These are phyloP conservation scores for Triangularia setosa DNA, from an alignment of 2,329 filamentous ascomycete genomes.

Conservation along the genomic window DNA sequence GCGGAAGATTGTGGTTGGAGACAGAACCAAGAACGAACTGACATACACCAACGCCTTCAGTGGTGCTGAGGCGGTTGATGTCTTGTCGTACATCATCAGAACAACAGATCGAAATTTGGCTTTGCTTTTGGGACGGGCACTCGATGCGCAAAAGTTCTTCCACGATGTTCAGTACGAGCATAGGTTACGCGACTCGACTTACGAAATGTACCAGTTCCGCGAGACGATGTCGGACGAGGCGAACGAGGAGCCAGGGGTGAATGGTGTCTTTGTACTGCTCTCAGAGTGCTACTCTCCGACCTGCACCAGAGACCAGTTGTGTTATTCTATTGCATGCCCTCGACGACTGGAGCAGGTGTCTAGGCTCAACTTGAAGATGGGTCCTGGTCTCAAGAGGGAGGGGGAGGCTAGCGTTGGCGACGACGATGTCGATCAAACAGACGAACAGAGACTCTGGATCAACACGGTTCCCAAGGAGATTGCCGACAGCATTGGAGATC, in stretches of 20 bases:
- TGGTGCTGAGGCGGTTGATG: conserved; percentile 89
- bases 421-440: conserved; percentile 76
- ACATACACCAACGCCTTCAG: conserved; percentile 98
- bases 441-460: conserved; percentile 99
- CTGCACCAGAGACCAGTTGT: conserved; percentile 89
- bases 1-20: conserved; percentile 78
- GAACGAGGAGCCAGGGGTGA: conserved; percentile 70
- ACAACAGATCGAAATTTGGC: conserved; percentile 95
- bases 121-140: conserved; percentile 79
- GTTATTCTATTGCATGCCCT: conserved; percentile 97
- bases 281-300: conserved; percentile 98
- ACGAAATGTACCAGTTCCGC: conserved; percentile 94
- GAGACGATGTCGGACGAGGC: conserved; percentile 83
- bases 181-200: conserved; percentile 84
- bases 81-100: conserved; percentile 94
- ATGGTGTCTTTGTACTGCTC: conserved; percentile 92
- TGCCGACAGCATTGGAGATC: conserved; percentile 81
- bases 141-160: conserved; percentile 98
- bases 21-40: conserved; percentile 92
- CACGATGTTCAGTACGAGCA: conserved; percentile 99
- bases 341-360: conserved; percentile 92
- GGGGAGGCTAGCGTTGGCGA: conserved; percentile 60
- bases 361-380: conserved; percentile 86
- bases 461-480: conserved; percentile 96
- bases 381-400: conserved; percentile 74